Evolutionary conservation across 163 green algal genomes (phyloP), one percentile per base, ranked within the genome.

Genomic region (Trebouxiophyceae sp.): DNA sequence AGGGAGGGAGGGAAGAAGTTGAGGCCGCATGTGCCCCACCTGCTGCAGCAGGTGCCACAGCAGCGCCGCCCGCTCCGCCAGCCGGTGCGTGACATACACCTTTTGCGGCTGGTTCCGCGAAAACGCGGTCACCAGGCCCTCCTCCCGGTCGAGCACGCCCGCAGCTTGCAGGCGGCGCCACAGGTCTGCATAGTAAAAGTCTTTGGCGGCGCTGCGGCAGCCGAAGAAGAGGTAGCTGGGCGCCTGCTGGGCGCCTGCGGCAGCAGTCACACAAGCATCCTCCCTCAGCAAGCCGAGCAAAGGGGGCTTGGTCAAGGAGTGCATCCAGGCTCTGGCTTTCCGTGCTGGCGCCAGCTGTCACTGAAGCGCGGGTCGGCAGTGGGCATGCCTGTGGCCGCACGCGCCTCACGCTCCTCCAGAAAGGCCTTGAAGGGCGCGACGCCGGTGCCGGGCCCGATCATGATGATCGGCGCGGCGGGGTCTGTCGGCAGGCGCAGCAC

Each of bases 401-500:
- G 47, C 19, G 30, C 58, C 8, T 22, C 24, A 1, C 88, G 74
- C 23, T 95, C 70, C 63, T 95, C 77, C 3, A 95, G 67, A 62
- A 97, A 91, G 2, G 88, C 74, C 7, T 88, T 80, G 68, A 97
- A 96, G 24, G 91, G 91, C 4, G 91, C 91, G 12, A 97, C 86
- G 2, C 91, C 91, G 19, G 91, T 97, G 50, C 91, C 91, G 1
- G 91, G 89, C 1, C 90, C 90, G 0, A 97, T 71, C 60, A 97
- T 62, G 20, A 97, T 69, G 32, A 96, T 68, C 1, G 87, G 87
- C 6, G 66, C 46, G 1, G 32, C 54, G 0, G 50, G 66, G 1
- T 67, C 63, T 12, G 74, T 45, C 26, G 86, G 88, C 66, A 89
- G 68, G 6, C 70, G 63, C 65, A 97, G 32, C 0, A 78, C 66